A percentile compares a stretch with the other conserved stretches of the same genome.
phyloP scores from a whole-genome alignment of 176 grass and related monocot species.

The Olyra latifolia region DNA sequence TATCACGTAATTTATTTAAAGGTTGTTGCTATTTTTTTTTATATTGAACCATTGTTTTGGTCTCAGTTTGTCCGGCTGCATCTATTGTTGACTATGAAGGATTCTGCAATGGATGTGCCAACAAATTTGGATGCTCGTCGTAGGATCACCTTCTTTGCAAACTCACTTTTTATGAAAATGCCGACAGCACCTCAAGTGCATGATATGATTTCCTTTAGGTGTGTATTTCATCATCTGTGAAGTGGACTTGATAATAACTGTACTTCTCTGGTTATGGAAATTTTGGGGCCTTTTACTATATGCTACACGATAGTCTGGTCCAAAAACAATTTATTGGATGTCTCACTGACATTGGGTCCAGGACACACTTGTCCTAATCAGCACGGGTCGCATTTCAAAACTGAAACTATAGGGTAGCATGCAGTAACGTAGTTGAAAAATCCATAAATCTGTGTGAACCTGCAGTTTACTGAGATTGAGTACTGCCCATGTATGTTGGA shows the following conservation, averaged over 20 bases:
- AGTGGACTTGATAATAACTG: too few relatives aligned
- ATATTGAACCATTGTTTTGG: slow-evolving; percentile 32
- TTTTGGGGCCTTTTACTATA: not conserved
- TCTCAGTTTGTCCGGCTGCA: slow-evolving; percentile 58
- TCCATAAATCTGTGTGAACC: not conserved
- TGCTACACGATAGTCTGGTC: not conserved
- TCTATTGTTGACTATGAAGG: slow-evolving; percentile 69
- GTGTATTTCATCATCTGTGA: slow-evolving; percentile 19
- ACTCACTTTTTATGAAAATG: slow-evolving; percentile 83
- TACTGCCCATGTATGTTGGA: not conserved
- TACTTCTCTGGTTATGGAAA: not conserved
- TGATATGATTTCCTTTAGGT: slow-evolving; percentile 85
- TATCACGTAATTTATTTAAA: slow-evolving; percentile 9
- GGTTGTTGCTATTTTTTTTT: slow-evolving; percentile 16
- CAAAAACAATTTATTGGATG: not conserved
- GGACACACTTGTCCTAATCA: not conserved
- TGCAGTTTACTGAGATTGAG: slow-evolving; percentile 6
- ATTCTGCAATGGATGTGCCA: slow-evolving; percentile 71
- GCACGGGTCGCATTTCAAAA: slow-evolving; percentile 11
- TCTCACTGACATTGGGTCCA: not conserved
- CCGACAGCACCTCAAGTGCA: slow-evolving; percentile 57
- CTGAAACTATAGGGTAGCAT: slow-evolving; percentile 3
- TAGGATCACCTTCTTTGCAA: slow-evolving; percentile 76
- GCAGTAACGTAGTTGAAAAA: not conserved
- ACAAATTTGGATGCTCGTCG: slow-evolving; percentile 83